Conservation (phyloP, 2,329 filamentous ascomycete genomes). For the Ophiostoma ips region DNA sequence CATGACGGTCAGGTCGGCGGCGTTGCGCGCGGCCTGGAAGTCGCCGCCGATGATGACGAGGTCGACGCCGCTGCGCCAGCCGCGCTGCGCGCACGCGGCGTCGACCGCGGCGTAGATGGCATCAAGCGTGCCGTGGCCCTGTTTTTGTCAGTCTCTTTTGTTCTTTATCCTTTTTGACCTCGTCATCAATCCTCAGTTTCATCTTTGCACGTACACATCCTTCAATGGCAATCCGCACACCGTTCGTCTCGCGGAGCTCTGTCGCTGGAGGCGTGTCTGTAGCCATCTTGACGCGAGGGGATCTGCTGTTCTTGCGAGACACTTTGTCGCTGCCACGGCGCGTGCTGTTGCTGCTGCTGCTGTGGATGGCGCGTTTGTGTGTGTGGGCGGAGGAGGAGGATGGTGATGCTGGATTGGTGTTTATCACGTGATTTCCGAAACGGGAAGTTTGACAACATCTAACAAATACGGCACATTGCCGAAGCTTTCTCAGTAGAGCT, state of each 20-base stretch:
- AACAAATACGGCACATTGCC: neutral
- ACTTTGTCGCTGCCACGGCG: too few species aligned
- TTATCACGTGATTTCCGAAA: neutral
- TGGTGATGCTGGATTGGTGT: neutral
- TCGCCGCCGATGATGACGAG: slow-evolving; percentile 90
- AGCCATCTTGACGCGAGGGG: neutral
- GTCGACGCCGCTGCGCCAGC: slow-evolving; percentile 71
- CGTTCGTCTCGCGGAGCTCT: slow-evolving; percentile 21
- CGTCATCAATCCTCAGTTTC: neutral
- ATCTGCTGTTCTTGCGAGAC: too few species aligned
- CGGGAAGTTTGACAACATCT: neutral
- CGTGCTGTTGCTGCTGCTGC: neutral
- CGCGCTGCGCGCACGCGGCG: slow-evolving; percentile 52
- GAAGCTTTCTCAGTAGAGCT: neutral
- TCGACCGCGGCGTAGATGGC: slow-evolving; percentile 76
- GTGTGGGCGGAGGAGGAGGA: neutral
- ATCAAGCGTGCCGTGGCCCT: slow-evolving; percentile 86
- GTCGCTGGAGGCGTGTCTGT: slow-evolving; percentile 13
- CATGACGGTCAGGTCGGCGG: slow-evolving; percentile 75
- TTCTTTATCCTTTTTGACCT: neutral
- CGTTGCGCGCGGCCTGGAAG: slow-evolving; percentile 86
- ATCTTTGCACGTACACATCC: slow-evolving; percentile 50
- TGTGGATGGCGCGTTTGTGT: neutral
- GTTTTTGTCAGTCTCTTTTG: neutral
- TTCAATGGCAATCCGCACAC: slow-evolving; percentile 68